These are phyloP conservation scores for Xerocomus cyaneibrunnescens DNA, from an alignment of 1,284 basidiomycete genomes.

Conservation along the genomic window DNA sequence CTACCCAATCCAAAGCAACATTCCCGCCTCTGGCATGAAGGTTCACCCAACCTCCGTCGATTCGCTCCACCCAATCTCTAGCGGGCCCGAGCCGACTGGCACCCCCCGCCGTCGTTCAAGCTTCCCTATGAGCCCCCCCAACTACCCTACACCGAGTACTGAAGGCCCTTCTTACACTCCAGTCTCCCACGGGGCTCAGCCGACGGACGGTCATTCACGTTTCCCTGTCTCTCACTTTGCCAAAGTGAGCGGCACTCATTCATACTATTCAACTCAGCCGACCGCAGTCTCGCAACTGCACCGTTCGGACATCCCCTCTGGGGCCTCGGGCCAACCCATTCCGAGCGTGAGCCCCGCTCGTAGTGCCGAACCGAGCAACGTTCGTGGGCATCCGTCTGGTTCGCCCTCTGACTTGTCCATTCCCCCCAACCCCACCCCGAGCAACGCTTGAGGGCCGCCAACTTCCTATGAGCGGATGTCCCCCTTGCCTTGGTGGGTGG, in stretches of 20 bases:
- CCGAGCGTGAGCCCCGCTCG: background rate
- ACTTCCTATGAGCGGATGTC: too few relatives aligned
- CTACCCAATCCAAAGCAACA: too few relatives aligned
- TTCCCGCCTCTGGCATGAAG: too few relatives aligned
- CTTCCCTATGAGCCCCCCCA: background rate
- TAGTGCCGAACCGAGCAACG: background rate
- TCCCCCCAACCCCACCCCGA: background rate
- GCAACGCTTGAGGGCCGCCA: background rate
- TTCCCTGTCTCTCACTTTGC: too few relatives aligned
- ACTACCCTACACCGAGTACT: background rate
- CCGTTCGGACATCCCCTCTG: background rate
- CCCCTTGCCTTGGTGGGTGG: too few relatives aligned
- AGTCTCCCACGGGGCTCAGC: background rate
- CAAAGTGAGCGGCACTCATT: background rate
- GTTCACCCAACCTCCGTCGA: background rate
- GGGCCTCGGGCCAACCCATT: background rate
- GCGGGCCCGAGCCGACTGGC: background rate
- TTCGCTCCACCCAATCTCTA: background rate
- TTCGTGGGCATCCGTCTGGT: background rate
- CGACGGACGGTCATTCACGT: background rate
- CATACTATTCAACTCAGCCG: background rate
- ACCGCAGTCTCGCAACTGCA: background rate
- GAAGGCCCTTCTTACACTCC: background rate
- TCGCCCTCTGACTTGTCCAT: background rate
- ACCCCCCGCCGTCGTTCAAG: background rate